phyloP scores from a whole-genome alignment of 176 grass and related monocot genomes.

The Paspalum notatum region DNA sequence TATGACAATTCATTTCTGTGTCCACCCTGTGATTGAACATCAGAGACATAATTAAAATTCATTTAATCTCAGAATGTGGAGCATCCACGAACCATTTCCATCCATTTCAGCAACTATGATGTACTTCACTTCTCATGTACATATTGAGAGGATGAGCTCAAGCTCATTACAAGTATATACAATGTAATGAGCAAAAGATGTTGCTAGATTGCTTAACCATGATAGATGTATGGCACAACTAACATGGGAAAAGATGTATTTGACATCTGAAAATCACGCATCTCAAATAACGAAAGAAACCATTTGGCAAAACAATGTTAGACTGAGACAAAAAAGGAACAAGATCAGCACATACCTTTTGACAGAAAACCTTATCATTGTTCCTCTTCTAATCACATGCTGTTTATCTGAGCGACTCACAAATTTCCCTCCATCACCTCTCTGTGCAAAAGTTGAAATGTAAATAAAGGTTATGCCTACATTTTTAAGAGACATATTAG shows the following conservation, averaged over 20 bases:
- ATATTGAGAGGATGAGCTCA: slow-evolving; percentile 16
- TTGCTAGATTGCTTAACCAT: slow-evolving; percentile 8
- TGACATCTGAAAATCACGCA: slow-evolving; percentile 16
- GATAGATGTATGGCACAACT: slow-evolving; percentile 9
- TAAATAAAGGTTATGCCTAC: neutral
- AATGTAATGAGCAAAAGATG: neutral
- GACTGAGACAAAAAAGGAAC: slow-evolving; percentile 5
- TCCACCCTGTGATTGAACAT: slow-evolving; percentile 69
- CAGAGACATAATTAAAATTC: slow-evolving; percentile 11
- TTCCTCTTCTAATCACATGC: slow-evolving; percentile 72
- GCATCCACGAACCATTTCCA: neutral
- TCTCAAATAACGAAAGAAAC: neutral
- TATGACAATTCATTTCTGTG: slow-evolving; percentile 81
- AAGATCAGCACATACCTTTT: slow-evolving; percentile 71
- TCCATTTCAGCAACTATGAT: neutral
- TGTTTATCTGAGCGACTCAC: slow-evolving; percentile 53
- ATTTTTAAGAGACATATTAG: neutral
- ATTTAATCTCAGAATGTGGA: slow-evolving; percentile 18
- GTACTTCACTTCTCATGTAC: slow-evolving; percentile 16
- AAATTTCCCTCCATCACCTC: slow-evolving; percentile 58
- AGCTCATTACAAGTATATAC: slow-evolving; percentile 5
- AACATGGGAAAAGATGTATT: slow-evolving; percentile 11
- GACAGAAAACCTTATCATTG: slow-evolving; percentile 83
- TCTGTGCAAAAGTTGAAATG: slow-evolving; percentile 43
- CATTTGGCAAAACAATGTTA: slow-evolving; percentile 19